A percentile compares a stretch with the other conserved stretches of the same genome.
Conservation (phyloP, 257 asterid genomes). For the Capsicum pubescens region DNA sequence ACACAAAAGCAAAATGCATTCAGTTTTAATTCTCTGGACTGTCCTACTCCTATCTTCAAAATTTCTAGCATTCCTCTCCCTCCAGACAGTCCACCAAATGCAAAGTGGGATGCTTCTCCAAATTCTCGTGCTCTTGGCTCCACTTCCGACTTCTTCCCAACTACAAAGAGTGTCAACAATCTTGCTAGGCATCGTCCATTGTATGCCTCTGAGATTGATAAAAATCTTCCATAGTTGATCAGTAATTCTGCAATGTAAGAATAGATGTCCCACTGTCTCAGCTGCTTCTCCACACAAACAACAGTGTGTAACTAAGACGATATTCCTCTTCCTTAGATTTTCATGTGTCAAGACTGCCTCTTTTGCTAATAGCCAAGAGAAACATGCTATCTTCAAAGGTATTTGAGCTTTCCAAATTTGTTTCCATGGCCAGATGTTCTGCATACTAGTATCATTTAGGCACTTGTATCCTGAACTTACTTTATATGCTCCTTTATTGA, state of each 20-base stretch:
- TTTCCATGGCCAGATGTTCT: not conserved
- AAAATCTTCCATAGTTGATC: not conserved
- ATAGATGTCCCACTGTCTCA: not conserved
- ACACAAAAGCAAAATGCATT: not conserved
- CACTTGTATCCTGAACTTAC: too few relatives aligned
- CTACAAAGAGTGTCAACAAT: not conserved
- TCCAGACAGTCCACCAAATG: not conserved
- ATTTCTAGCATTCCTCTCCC: not conserved
- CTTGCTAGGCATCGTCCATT: not conserved
- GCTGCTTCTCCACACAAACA: not conserved
- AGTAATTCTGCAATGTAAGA: not conserved
- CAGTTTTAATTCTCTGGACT: not conserved
- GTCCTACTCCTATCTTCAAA: not conserved
- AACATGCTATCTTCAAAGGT: not conserved
- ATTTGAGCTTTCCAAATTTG: not conserved
- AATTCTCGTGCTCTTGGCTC: not conserved
- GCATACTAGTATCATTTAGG: not conserved
- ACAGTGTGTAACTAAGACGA: not conserved
- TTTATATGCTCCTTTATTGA: too few relatives aligned
- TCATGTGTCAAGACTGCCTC: not conserved
- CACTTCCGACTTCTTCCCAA: not conserved
- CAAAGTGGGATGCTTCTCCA: not conserved
- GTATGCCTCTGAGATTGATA: not conserved
- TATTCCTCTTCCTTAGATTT: not conserved
- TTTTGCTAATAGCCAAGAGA: not conserved